phyloP scores from a whole-genome alignment of 2,329 filamentous ascomycete genomes.

The Pleomassaria siparia region DNA sequence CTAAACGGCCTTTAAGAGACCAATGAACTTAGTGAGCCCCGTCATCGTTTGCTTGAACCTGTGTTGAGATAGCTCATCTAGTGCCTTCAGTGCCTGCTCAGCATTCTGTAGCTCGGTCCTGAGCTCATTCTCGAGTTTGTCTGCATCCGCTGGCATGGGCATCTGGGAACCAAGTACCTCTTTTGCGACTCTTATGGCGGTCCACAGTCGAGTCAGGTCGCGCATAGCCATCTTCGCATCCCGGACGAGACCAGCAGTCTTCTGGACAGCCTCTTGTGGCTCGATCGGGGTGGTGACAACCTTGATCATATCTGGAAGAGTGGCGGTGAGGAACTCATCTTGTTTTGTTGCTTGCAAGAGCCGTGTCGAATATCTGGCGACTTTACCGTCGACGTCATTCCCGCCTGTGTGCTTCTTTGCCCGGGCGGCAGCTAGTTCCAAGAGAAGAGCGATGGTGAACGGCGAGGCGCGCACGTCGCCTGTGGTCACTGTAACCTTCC shows the following conservation, averaged over 20 bases:
- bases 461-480: slow-evolving; percentile 39
- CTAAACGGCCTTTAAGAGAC: no score
- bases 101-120: background rate
- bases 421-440: slow-evolving; percentile 47
- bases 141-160: slow-evolving; percentile 27
- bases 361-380: slow-evolving; percentile 44
- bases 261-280: slow-evolving; percentile 1
- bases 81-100: background rate
- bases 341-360: slow-evolving; percentile 40
- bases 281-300: background rate
- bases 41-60: no score
- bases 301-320: background rate
- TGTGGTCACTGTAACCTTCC: slow-evolving; percentile 11
- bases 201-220: slow-evolving; percentile 43
- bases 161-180: slow-evolving; percentile 43
- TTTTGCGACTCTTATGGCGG: slow-evolving; percentile 47
- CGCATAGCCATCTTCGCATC: slow-evolving; percentile 18
- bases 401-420: slow-evolving; percentile 37
- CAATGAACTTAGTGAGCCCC: no score
- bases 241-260: slow-evolving; percentile 9
- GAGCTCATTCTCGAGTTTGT: slow-evolving; percentile 4
- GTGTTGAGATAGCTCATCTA: no score
- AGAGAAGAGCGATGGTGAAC: slow-evolving; percentile 44
- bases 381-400: slow-evolving; percentile 40
- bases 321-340: slow-evolving; percentile 14